Conservation (phyloP, 371 early-diverging fungal genomes). For the Rhizomucor pusillus region DNA sequence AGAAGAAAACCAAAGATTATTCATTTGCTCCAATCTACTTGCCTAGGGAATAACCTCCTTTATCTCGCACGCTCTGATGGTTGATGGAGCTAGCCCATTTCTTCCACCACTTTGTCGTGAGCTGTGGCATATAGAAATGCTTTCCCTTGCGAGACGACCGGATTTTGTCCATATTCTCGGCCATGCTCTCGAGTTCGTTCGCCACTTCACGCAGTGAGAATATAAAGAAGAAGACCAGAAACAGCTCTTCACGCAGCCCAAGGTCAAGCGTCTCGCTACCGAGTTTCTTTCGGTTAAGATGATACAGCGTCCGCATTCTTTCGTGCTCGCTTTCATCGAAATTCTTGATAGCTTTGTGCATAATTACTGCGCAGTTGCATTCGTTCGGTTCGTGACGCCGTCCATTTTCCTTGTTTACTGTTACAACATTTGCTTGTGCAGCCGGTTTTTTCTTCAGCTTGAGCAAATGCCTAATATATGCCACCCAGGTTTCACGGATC, state of each 20-base stretch:
- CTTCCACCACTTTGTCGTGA: slow-evolving; percentile 53
- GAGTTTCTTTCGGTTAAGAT: slow-evolving; percentile 34
- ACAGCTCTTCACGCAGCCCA: slow-evolving; percentile 57
- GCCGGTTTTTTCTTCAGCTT: slow-evolving; percentile 17
- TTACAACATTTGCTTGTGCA: neutral
- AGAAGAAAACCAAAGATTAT: neutral
- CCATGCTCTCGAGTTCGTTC: slow-evolving; percentile 47
- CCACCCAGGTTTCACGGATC: slow-evolving; percentile 32
- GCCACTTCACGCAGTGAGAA: slow-evolving; percentile 61
- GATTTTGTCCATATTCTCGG: slow-evolving; percentile 39
- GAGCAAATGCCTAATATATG: slow-evolving; percentile 28
- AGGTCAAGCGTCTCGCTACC: slow-evolving; percentile 42
- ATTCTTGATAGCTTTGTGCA: slow-evolving; percentile 29
- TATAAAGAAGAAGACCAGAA: slow-evolving; percentile 62
- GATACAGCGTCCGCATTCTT: slow-evolving; percentile 40
- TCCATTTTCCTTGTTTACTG: neutral
- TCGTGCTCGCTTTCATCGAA: slow-evolving; percentile 46
- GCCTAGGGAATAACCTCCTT: slow-evolving; percentile 40
- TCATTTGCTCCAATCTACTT: slow-evolving; percentile 6
- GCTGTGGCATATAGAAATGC: slow-evolving; percentile 54
- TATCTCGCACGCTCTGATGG: slow-evolving; percentile 43
- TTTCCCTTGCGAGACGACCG: slow-evolving; percentile 24
- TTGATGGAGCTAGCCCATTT: slow-evolving; percentile 48
- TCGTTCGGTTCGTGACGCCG: slow-evolving; percentile 8
- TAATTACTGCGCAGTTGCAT: slow-evolving; percentile 32